Base-by-base conservation (phyloP, 2,329 filamentous ascomycete species). In the Colletotrichum eleusines region DNA sequence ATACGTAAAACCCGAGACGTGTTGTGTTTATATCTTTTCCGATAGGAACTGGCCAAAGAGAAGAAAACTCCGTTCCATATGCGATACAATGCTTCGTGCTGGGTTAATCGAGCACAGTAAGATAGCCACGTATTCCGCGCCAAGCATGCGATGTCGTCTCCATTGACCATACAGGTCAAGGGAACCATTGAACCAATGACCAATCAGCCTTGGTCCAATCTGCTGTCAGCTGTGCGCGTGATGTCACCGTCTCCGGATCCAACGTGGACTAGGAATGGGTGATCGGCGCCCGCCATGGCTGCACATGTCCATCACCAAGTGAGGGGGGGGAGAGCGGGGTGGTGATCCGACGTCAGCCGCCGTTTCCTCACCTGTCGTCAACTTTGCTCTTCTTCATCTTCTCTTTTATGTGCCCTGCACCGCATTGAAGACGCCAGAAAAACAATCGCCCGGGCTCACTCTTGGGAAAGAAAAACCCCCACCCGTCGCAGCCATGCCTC, bases 391-490 rank as follows among this genome's bases (percentile, higher is more conserved):
- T n/a, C n/a, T n/a, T n/a, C n/a, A n/a, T n/a, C n/a, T n/a, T n/a
- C n/a, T n/a, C n/a, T n/a, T n/a, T n/a, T n/a, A n/a, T n/a, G n/a
- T n/a, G n/a, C n/a, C n/a, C n/a, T n/a, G n/a, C n/a, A n/a, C n/a
- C n/a, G n/a, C n/a, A n/a, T n/a, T n/a, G n/a, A 14, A 28, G 28
- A 9, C 42, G 6, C 8, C 5, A n/a, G 20, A n/a, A n/a, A n/a
- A n/a, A n/a, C n/a, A 18, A 11, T 44, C 42, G 1, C 9, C 14
- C 42, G 1, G n/a, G 18, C 42, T 8, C 42, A 4, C 5, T 20
- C 1, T 2, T 9, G 1, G 5, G 7, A 18, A n/a, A n/a, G n/a
- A n/a, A n/a, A n/a, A n/a, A n/a, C 9, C n/a, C 20, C 7, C 16
- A 7, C 3, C 28, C 18, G 6, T 14, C 50, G 28, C 28, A n/a